phyloP scores from a whole-genome alignment of 2,329 filamentous ascomycete genomes.

The Endothia cerciana region DNA sequence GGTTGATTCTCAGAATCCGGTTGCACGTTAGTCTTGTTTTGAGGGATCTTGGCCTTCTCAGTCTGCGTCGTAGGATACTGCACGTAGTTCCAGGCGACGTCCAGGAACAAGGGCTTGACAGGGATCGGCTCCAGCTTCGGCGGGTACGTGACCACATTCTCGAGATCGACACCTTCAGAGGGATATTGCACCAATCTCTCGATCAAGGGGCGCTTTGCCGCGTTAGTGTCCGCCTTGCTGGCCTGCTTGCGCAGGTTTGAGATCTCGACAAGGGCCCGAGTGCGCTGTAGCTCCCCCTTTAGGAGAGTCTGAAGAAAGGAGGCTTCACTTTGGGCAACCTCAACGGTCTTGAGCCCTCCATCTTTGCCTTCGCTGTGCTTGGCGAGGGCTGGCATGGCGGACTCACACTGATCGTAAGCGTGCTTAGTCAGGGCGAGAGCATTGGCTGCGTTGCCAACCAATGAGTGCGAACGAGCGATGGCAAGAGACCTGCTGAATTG shows the following conservation, averaged over 20 bases:
- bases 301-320: conserved; percentile 65
- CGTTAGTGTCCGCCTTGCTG: conserved; percentile 45
- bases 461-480: conserved; percentile 80
- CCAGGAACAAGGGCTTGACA: conserved; percentile 93
- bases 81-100: conserved; percentile 97
- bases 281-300: conserved; percentile 73
- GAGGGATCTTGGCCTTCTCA: conserved; percentile 32
- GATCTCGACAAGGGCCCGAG: conserved; percentile 84
- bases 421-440: conserved; percentile 84
- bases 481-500: conserved; percentile 68
- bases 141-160: conserved; percentile 84
- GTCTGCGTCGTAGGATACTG: conserved; percentile 74
- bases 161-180: conserved; percentile 69
- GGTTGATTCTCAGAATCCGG: conserved; percentile 49
- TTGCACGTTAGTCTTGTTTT: conserved; percentile 36
- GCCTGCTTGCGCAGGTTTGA: conserved; percentile 61
- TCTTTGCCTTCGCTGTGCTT: conserved; percentile 40
- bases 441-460: conserved; percentile 73
- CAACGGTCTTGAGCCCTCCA: conserved; percentile 65
- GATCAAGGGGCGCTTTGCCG: conserved; percentile 60
- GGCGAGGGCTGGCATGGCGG: conserved; percentile 54
- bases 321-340: conserved; percentile 64
- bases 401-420: conserved; percentile 64
- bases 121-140: conserved; percentile 82
- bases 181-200: conserved; percentile 79